Evolutionary conservation across 495 filamentous ascomycete genomes (phyloP).

Genomic region (Parmelia sp.): DNA sequence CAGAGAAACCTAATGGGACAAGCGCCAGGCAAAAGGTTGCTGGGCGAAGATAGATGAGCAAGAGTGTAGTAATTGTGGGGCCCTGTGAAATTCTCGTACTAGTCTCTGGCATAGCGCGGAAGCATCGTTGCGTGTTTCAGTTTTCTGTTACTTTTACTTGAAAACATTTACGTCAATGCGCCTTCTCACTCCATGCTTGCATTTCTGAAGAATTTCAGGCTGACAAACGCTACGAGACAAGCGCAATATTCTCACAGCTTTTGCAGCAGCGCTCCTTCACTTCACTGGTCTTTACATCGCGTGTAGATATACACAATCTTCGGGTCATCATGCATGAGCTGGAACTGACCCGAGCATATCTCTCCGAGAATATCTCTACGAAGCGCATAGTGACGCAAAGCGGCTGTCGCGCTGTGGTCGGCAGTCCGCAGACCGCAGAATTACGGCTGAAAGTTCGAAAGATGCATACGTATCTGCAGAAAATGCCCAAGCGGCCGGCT

Average conservation of each 20-base stretch:
- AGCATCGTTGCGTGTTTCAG: background rate
- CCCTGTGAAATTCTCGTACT: background rate
- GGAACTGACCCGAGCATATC: background rate
- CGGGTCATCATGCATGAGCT: background rate
- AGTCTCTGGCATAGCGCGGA: constrained; percentile 1
- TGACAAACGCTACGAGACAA: background rate
- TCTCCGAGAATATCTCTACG: background rate
- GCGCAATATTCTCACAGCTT: too few relatives aligned
- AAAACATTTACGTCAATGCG: background rate
- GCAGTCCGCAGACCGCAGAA: background rate
- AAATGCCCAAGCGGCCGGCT: background rate
- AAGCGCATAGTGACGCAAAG: background rate
- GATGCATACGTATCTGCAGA: background rate
- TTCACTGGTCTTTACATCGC: too few relatives aligned
- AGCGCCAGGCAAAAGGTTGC: constrained; percentile 7
- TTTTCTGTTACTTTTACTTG: background rate
- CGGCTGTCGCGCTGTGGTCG: background rate
- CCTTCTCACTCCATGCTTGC: background rate
- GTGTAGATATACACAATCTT: background rate
- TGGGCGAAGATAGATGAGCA: background rate
- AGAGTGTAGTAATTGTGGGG: background rate
- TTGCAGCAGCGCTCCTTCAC: too few relatives aligned
- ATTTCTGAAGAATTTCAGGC: background rate
- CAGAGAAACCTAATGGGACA: constrained; percentile 28
- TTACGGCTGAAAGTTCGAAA: too few relatives aligned